Percentiles rank a stretch among this genome's conserved stretches.
Conservation (phyloP, 805 yeast species). For the Wickerhamiella alocasiicola region DNA sequence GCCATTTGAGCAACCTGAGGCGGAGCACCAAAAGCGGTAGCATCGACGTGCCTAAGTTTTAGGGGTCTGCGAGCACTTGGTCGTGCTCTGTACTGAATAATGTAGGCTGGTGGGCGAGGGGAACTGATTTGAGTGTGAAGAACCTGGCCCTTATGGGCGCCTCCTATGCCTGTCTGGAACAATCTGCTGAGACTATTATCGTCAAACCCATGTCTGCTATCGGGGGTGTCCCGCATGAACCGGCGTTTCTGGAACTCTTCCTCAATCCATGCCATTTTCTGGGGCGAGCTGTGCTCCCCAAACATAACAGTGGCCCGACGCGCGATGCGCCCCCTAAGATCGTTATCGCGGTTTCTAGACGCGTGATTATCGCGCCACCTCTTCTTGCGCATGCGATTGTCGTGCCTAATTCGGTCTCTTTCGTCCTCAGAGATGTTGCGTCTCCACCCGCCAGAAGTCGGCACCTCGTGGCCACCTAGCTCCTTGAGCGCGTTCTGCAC, state of each 20-base stretch:
- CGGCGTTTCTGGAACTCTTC: conserved; percentile 59
- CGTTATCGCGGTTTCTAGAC: conserved; percentile 77
- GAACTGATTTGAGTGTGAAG: conserved; percentile 14
- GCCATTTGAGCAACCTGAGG: conserved; percentile 2
- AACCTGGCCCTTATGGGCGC: neutral
- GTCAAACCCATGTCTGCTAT: no score
- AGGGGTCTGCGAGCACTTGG: neutral
- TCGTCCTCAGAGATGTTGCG: conserved; percentile 25
- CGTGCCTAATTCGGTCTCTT: conserved; percentile 47
- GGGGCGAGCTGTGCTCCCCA: conserved; percentile 47
- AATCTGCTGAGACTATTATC: conserved; percentile 16
- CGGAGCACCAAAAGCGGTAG: conserved; percentile 3
- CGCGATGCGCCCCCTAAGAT: conserved; percentile 62
- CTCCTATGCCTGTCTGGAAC: neutral
- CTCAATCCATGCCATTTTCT: conserved; percentile 55
- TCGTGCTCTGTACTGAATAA: conserved; percentile 1
- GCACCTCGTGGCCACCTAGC: conserved; percentile 12
- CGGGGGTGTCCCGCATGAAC: conserved; percentile 30
- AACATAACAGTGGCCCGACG: conserved; percentile 57
- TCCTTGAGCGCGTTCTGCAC: conserved; percentile 22
- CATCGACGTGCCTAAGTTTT: neutral
- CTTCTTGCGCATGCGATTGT: conserved; percentile 66
- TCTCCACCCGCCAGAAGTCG: neutral
- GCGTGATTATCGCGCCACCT: conserved; percentile 73
- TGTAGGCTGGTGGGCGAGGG: conserved; percentile 19